Base-by-base conservation (phyloP, 345 rosid genomes). In the Psidium friedrichsthalianum region DNA sequence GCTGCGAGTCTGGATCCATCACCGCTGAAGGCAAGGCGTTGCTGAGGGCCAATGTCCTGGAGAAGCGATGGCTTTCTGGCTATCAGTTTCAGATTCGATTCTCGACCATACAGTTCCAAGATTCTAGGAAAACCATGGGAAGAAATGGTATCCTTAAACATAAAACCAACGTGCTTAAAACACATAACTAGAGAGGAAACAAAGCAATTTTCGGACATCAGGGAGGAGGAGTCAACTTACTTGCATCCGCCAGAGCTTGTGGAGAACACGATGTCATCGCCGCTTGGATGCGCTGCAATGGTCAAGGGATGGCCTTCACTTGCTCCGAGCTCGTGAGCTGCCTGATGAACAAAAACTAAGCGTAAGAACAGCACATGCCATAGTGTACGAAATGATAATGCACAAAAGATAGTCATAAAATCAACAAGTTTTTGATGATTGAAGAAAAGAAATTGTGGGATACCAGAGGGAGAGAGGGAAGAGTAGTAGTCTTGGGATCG, bases 1-100 rank as follows among this genome's bases (percentile, higher is more conserved):
- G 92, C 52, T 25, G 96, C 98, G 84, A 95, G 90, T 86, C 88
- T 95, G 83, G 98, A 93, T 82, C 98, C 97, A 85, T 97, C 98
- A 36, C 93, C 92, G 88, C 98, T 95, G 89, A 95, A 97, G 82
- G 93, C 92, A 82, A 95, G 86, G 87, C 98, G 95, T 85, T 93
- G 94, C 84, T 95, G 98, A 25, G 90, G 92, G 59, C 98, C 98
- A 49, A 88, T 96, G 87, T 90, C 93, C 40, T 20, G 80, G 40
- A 69, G 80, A 69, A 69, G 25, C 18, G 80, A 47, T 36, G 80
- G 80, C 80, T 69, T 69, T 21, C 80, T 69, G 80, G 80, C 80
- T 69, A 69, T 69, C 47, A 69, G 80, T 25, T 69, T 42, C 47
- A 69, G 80, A 36, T 9, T 86, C 85, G 85, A 86, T 87, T 90